Evolutionary conservation across 1,139 yeast species (phyloP).

Genomic region (Suhomyces bolitotheri): DNA sequence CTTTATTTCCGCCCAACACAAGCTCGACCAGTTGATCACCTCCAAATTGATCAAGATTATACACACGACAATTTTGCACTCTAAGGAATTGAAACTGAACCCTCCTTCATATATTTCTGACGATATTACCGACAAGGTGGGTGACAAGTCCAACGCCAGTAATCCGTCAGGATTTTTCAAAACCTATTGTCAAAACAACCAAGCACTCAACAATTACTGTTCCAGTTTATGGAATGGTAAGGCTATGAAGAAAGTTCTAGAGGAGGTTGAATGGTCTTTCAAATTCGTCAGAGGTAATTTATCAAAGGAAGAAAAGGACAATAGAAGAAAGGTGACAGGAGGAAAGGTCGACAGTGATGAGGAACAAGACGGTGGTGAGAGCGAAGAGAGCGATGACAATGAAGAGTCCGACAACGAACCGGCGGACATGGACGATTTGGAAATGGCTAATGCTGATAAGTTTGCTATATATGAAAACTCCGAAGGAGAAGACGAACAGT

Average conservation of each 20-base stretch:
- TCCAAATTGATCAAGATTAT: conserved; percentile 37
- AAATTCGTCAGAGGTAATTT: conserved; percentile 61
- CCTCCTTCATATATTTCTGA: conserved; percentile 38
- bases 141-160: conserved; percentile 28
- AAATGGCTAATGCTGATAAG: conserved; percentile 28
- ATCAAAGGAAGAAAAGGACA: conserved; percentile 43
- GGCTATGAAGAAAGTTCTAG: conserved; percentile 46
- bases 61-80: conserved; percentile 24
- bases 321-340: conserved; percentile 30
- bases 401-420: conserved; percentile 10
- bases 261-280: conserved; percentile 58
- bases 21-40: conserved; percentile 28
- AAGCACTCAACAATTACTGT: conserved; percentile 44
- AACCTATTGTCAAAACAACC: conserved; percentile 41
- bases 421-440: conserved; percentile 21
- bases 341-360: conserved; percentile 20
- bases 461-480: conserved; percentile 52
- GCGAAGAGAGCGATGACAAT: conserved; percentile 16
- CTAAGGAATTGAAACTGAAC: conserved; percentile 26
- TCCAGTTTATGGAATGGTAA: conserved; percentile 64
- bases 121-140: conserved; percentile 24
- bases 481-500: conserved; percentile 49
- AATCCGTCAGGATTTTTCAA: conserved; percentile 56
- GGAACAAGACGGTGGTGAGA: conserved; percentile 22
- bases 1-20: conserved; percentile 22